Evolutionary conservation across 1,139 yeast species (phyloP), one percentile per base, ranked within the genome.

Genomic region (Lodderomyces margitis): DNA sequence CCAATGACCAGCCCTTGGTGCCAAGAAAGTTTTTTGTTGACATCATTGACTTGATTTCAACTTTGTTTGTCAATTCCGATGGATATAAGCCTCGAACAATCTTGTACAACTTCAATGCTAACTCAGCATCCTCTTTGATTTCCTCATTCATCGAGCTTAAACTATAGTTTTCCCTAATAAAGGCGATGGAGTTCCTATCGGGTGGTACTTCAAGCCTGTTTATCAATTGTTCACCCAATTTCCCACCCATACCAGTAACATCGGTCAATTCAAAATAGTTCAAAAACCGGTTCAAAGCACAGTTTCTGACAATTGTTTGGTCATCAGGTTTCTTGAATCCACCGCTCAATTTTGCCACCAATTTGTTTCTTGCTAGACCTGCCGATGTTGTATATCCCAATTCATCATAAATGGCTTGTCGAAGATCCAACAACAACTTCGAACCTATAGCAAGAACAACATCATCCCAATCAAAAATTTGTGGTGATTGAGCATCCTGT

Each of bases 191-290:
- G 41, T 59, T 62, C 4, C 24, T 41, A n/a, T 54, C 61, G 1
- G 57, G 56, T 0, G 82, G 81, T 0, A 78, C 62, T 4, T 68
- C 65, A 23, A 82, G 62, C 24, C 67, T 59, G 14, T 64, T 59
- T 19, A 74, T 52, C 0, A 89, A 66, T n/a, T 66, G 64, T 8
- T 81, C 81, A 0, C 98, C 98, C 5, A 75, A 66, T 53, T 87
- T 87, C 2, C 98, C 98, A 4, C 98, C 98, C 71, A 91, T 68
- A 0, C 96, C 91, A 72, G 95, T 84, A 44, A 91, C 76, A 53
- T 91, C 96, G 1, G 78, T 76, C 16, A 92, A 58, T 45, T 81
- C 80, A 56, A 85, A 83, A 37, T 74, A 68, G 31, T 67, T 67
- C 11, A 91, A 59, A 55, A 91, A 92, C 1, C 56, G 53, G 2